These are phyloP conservation scores for Calocybe gangraenosa DNA, from an alignment of 768 basidiomycete genomes.

Conservation along the genomic window DNA sequence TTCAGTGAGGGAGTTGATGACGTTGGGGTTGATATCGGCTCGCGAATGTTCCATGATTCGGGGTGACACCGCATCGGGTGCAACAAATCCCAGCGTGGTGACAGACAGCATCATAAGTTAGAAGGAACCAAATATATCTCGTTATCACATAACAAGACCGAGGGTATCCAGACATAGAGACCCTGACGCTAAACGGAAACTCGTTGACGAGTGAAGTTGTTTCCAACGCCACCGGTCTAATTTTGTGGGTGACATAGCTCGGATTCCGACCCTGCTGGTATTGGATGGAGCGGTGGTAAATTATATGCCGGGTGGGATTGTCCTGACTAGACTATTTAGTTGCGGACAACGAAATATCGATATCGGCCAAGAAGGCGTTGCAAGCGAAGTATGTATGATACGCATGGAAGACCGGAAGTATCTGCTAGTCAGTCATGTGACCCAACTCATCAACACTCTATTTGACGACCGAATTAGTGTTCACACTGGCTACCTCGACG, in stretches of 20 bases:
- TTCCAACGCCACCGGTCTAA: conserved; percentile 5
- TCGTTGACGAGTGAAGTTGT: conserved; percentile 53
- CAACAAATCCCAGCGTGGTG: conserved; percentile 77
- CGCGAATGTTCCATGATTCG: conserved; percentile 62
- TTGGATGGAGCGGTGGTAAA: conserved; percentile 67
- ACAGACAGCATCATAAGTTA: no score
- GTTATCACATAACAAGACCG: conserved; percentile 57
- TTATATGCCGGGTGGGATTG: conserved; percentile 13
- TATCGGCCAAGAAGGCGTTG: conserved; percentile 66
- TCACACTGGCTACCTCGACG: conserved; percentile 37
- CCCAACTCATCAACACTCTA: no score
- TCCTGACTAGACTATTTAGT: conserved; percentile 9
- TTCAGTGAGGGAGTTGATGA: conserved; percentile 62
- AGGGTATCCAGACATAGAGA: conserved; percentile 64
- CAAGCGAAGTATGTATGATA: conserved; percentile 82
- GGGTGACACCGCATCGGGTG: conserved; percentile 64
- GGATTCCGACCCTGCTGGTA: conserved; percentile 53
- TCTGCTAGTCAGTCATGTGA: no score
- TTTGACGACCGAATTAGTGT: conserved; percentile 20
- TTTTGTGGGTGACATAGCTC: conserved; percentile 49
- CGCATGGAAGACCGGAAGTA: no score
- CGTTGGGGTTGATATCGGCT: conserved; percentile 53
- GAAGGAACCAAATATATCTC: conserved; percentile 52
- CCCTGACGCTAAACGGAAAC: conserved; percentile 58
- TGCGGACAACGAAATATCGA: conserved; percentile 37